Base-by-base conservation (phyloP, 23 red algal species). In the Agarophyton chilense region DNA sequence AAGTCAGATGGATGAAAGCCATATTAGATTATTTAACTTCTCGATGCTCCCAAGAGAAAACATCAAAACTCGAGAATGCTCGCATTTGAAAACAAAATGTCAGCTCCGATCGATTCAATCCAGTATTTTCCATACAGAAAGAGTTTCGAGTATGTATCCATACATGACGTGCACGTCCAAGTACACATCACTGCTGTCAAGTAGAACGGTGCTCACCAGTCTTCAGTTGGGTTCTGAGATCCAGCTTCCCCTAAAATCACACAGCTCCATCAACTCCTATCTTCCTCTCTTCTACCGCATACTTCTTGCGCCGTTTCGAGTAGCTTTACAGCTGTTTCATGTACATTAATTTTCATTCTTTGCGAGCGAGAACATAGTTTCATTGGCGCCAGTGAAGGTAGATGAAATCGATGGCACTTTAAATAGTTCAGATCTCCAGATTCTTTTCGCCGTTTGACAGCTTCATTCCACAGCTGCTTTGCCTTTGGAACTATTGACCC, bases 291-390 rank as follows among this genome's bases (percentile, higher is more conserved):
- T 28, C 56, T 38, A 17, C 83, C 83, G 55, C 83, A 88, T 31
- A 88, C 64, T 7, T 41, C 40, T 76, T 88, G 83, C 1, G 83
- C 83, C 62, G 72, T 77, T 36, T 88, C 50, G 10, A 88, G 39
- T 10, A 88, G 52, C 40, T 63, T 54, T 52, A 13, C 50, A 25
- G 72, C 72, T 29, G 58, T 68, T 29, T 90, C 72, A 70, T 25
- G 40, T n/a, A 54, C 39, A 33, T 90, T 55, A 31, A 90, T 72
- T 45, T 79, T 90, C 73, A 90, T 25, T 72, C 75, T 49, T 67
- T 90, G 86, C 56, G 75, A 58, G 11, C 75, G 52, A 45, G 86
- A 49, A 53, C 86, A 90, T 5, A 81, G 36, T 34, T 81, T 81
- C 55, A 90, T 72, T 50, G 55, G 73, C 65, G 66, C 52, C 10